phyloP scores from a whole-genome alignment of 148 eudicot species.

The Chenopodium quinoa region DNA sequence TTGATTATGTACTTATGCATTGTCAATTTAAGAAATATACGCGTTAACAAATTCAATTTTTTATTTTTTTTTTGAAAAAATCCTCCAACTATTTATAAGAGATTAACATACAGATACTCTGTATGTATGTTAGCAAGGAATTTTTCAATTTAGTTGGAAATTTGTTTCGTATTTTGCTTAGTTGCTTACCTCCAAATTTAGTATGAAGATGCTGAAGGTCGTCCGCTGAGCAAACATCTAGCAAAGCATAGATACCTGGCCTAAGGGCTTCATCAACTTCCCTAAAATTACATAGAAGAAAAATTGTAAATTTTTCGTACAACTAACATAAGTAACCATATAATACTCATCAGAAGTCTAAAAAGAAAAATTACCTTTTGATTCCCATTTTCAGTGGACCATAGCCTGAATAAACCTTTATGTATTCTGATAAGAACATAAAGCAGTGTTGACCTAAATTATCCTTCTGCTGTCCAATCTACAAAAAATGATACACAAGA shows the following conservation, averaged over 20 bases:
- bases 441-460: slow-evolving; percentile 52
- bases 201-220: slow-evolving; percentile 92
- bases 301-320: neutral
- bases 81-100: neutral
- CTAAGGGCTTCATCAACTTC: slow-evolving; percentile 88
- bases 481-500: slow-evolving; percentile 20
- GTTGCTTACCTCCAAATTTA: slow-evolving; percentile 66
- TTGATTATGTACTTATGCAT: neutral
- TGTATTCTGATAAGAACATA: slow-evolving; percentile 65
- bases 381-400: slow-evolving; percentile 68
- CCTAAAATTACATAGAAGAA: slow-evolving; percentile 33
- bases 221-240: slow-evolving; percentile 80
- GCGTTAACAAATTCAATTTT: neutral
- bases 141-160: neutral
- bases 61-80: neutral
- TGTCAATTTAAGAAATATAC: neutral
- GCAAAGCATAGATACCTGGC: slow-evolving; percentile 84
- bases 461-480: slow-evolving; percentile 94
- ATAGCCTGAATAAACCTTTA: slow-evolving; percentile 67
- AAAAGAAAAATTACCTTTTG: slow-evolving; percentile 46
- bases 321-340: neutral
- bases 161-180: slow-evolving; percentile 22
- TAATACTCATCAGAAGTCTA: neutral
- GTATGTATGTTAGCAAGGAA: neutral
- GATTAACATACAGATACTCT: neutral